A percentile compares a stretch with the other conserved stretches of the same genome.
Evolutionary conservation across 305 asterid genomes (phyloP).

Genomic region (Plantago coronopus): DNA sequence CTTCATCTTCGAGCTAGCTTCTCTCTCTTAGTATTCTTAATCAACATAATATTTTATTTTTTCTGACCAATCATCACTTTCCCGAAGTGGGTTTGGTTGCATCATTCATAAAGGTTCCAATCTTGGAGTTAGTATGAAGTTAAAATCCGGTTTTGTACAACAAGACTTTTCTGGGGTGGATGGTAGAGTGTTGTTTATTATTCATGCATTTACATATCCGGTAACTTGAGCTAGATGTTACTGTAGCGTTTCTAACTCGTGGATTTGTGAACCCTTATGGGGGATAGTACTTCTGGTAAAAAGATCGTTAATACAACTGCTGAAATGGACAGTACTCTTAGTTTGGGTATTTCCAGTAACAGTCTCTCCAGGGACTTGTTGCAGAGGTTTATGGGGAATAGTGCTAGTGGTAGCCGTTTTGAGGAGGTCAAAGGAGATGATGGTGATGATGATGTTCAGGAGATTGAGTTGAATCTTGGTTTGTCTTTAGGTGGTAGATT

Average conservation of each 20-base stretch:
- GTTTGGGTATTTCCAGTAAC: slow-evolving; percentile 42
- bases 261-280: slow-evolving; percentile 31
- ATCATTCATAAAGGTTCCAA: slow-evolving; percentile 21
- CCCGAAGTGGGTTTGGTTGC: slow-evolving; percentile 6
- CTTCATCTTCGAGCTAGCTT: no score
- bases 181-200: slow-evolving; percentile 32
- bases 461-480: slow-evolving; percentile 83
- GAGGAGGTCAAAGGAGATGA: slow-evolving; percentile 25
- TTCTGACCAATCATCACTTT: background rate
- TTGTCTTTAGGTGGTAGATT: slow-evolving; percentile 88
- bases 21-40: background rate
- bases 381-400: slow-evolving; percentile 61
- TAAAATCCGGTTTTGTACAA: slow-evolving; percentile 32
- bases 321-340: slow-evolving; percentile 59
- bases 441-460: slow-evolving; percentile 28
- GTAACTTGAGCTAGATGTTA: slow-evolving; percentile 13
- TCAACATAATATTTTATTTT: background rate
- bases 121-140: slow-evolving; percentile 47
- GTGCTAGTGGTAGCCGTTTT: slow-evolving; percentile 23
- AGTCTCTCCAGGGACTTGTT: slow-evolving; percentile 60
- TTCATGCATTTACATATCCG: slow-evolving; percentile 14
- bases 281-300: slow-evolving; percentile 42
- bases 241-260: slow-evolving; percentile 4
- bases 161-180: slow-evolving; percentile 39
- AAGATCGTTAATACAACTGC: slow-evolving; percentile 25